Conservation (phyloP, 192 early-diverging fungal species). For the Fimicolochytrium jonesii region DNA sequence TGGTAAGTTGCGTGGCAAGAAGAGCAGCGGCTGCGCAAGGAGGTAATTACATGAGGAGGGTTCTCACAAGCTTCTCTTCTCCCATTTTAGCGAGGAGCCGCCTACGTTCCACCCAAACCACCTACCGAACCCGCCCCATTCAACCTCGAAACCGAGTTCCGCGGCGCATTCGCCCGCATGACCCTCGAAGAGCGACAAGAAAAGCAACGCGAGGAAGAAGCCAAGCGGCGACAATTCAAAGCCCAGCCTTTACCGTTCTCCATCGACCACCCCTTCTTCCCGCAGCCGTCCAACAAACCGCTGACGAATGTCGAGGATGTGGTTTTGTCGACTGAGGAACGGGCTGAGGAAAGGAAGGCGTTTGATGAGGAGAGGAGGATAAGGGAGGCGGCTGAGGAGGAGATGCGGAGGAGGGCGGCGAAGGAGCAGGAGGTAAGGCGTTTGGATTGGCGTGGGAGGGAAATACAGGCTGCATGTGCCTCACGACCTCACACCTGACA, state of each 20-base stretch:
- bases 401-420: too few relatives aligned
- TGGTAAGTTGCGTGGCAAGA: background rate
- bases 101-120: slow-evolving; percentile 18
- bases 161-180: slow-evolving; percentile 44
- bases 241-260: slow-evolving; percentile 55
- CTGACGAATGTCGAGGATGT: slow-evolving; percentile 48
- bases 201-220: slow-evolving; percentile 22
- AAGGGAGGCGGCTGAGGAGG: slow-evolving; percentile 51
- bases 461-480: too few relatives aligned
- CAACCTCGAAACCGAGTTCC: slow-evolving; percentile 48
- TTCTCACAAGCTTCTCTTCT: background rate
- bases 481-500: too few relatives aligned
- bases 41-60: background rate
- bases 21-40: background rate
- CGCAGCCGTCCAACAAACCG: slow-evolving; percentile 47
- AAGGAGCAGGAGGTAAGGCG: slow-evolving; percentile 43
- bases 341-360: slow-evolving; percentile 60
- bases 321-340: slow-evolving; percentile 49
- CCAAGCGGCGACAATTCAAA: slow-evolving; percentile 37
- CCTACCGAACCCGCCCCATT: slow-evolving; percentile 58
- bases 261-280: slow-evolving; percentile 53
- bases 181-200: slow-evolving; percentile 40
- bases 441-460: background rate
- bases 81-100: background rate
- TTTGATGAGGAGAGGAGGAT: slow-evolving; percentile 56